Conservation (phyloP, 768 basidiomycete genomes). For the Mycena capillaripes region DNA sequence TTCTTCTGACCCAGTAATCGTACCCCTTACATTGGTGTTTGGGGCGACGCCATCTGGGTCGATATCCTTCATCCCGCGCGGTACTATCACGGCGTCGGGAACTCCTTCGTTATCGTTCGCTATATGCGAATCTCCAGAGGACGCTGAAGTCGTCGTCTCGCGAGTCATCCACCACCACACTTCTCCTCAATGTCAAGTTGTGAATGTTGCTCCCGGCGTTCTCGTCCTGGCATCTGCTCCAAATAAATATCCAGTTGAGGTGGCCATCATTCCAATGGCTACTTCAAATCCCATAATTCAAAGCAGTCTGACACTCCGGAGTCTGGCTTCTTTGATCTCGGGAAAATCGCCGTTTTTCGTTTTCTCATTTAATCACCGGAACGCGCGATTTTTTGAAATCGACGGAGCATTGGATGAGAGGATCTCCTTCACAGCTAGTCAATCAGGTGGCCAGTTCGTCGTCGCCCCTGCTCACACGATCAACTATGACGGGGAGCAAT, state of each 20-base stretch:
- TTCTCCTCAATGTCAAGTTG: constrained; percentile 19
- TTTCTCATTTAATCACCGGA: constrained; percentile 13
- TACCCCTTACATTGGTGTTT: constrained; percentile 47
- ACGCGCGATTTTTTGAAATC: constrained; percentile 12
- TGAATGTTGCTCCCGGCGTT: not conserved
- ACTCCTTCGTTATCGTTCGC: constrained; percentile 44
- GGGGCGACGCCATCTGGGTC: constrained; percentile 45
- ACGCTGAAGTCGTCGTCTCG: constrained; percentile 32
- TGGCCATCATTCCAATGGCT: constrained; percentile 23
- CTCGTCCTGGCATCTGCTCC: constrained; percentile 29
- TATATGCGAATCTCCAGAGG: constrained; percentile 37
- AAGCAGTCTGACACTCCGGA: not conserved
- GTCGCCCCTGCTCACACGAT: constrained; percentile 45
- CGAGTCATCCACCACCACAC: constrained; percentile 34
- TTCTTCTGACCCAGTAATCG: constrained; percentile 30
- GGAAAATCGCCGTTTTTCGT: constrained; percentile 24
- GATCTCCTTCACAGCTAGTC: constrained; percentile 41
- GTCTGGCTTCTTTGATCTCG: constrained; percentile 12
- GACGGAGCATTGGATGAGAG: constrained; percentile 13
- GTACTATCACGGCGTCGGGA: constrained; percentile 45
- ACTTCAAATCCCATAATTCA: constrained; percentile 15
- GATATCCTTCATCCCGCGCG: constrained; percentile 43
- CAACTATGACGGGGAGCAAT: constrained; percentile 35
- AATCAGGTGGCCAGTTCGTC: constrained; percentile 46
- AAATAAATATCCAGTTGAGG: constrained; percentile 17